Evolutionary conservation across 352 stramenopile genomes (phyloP), one percentile per base, ranked within the genome.

Genomic region (Pseudoperonospora humuli): DNA sequence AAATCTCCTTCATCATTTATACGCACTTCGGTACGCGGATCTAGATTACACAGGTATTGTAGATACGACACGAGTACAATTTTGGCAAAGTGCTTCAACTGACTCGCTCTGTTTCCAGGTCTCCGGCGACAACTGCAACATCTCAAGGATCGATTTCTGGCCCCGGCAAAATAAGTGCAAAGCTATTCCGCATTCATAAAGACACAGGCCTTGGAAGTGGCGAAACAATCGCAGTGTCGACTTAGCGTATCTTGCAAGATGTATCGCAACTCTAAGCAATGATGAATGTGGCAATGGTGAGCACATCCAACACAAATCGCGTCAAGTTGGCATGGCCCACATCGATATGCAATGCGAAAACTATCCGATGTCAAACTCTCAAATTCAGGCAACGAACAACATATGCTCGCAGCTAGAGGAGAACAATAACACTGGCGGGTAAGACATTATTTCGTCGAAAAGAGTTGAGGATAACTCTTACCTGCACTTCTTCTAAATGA

Each of bases 1-100:
- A 50, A 81, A 70, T 26, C 57, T 92, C 14, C 53, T 92, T 11
- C 76, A 92, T 31, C 74, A 86, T 25, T 62, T 92, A 9, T 73
- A 88, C 6, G 76, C 67, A n/a, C 61, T 92, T 54, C 68, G 67
- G 11, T 74, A 75, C 41, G 56, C 71, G 13, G 67, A 75, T 1
- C 48, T 92, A 34, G 68, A 86, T 29, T 46, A 76, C 21, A 15
- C 61, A 57, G 70, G 79, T 88, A 63, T 15, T 29, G 1, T 17
- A 25, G 21, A 28, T 49, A 27, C 0, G n/a, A 25, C 39, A 28
- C 9, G 20, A 28, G 21, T 38, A 28, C 2, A 33, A 9, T 27
- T 21, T 25, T 47, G 9, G 17, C 18, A 32, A 36, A 5, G 15
- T 17, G 28, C n/a, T 43, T 32, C 11, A 32, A 36, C 14, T 45